Base-by-base conservation (phyloP, 345 rosid genomes). In the Corchorus olitorius region DNA sequence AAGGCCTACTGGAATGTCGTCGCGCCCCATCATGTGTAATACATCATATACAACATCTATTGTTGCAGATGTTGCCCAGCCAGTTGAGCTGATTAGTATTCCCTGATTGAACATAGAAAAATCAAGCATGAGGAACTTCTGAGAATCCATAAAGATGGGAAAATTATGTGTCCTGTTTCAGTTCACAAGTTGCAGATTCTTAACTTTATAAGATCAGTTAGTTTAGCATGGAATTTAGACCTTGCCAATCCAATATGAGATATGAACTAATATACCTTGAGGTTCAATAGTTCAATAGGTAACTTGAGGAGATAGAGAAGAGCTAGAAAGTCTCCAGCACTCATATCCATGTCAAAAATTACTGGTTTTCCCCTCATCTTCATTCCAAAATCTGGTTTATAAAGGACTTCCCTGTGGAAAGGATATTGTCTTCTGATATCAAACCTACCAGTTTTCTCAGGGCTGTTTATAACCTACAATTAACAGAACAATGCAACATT, bases 21-120 rank as follows among this genome's bases (percentile, higher is more conserved):
- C 97, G 0, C 96, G 94, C 48, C 98, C 98, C 99, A 95, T 93
- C 99, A 93, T 93, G 78, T 93, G 98, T 76, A 93, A 83, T 45
- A 93, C 61, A 78, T 95, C 99, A 60, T 93, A 91, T 35, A 95
- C 81, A 14, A 86, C 88, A 73, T 95, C 99, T 10, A 93, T 86
- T 1, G 99, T 89, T 60, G 99, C 98, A 48, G 97, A 92, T 79
- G 89, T 90, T 46, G 99, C 96, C 98, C 99, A 95, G 12, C 99
- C 98, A 0, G 86, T 90, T 64, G 99, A 97, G 81, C 83, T 93
- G 45, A 91, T 93, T 60, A 95, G 76, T 58, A 95, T 86, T 27
- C 93, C 99, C 98, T 94, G 80, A 53, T 70, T 64, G 27, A 76
- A 58, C 73, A 50, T 70, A 75, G 56, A 65, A 8, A 74, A 19